Base-by-base conservation (phyloP, 495 filamentous ascomycete genomes). In the Hypoxylon cercidicola region DNA sequence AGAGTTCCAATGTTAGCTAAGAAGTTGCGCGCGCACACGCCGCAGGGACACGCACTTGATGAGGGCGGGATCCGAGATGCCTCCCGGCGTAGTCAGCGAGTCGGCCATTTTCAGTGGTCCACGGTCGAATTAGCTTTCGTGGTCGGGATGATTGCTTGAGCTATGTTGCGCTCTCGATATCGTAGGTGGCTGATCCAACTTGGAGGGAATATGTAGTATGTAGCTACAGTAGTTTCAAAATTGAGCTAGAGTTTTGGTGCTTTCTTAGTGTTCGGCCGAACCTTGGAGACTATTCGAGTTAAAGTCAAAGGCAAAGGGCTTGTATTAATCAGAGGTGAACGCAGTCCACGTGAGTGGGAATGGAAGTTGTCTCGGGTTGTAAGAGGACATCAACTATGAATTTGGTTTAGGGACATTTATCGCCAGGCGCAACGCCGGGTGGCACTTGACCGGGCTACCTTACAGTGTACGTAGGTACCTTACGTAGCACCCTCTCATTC, bases 51-150 rank as follows among this genome's bases (percentile, higher is more conserved):
- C 67, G 55, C 74, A 86, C 84, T 83, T 85, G 75, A 86, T 86
- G 60, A 86, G 81, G 43, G 81, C 80, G 50, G 84, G 84, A 73
- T 86, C 84, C 56, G 84, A 84, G 72, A 86, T 86, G 55, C 84
- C 84, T 46, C 82, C 83, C 60, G 71, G 70, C 20, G 75, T 75
- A 61, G 67, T 63, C 60, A 83, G 69, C 62, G 76, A 66, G 23
- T 68, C 70, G 40, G 71, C 20, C 71, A 71, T 73, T 41, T 66
- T 69, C 25, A 37, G 23, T 53, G 34, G 56, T 18, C 20, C 18
- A 21, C n/a, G 19, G 39, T 44, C 54, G n/a, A 40, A 7, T 46
- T 20, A 30, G 21, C 30, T 49, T 56, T 50, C 50, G 41, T 46
- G 30, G 35, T 49, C 28, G 46, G 20, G 23, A 35, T 60, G 45